phyloP scores from a whole-genome alignment of 306 rosid genomes.

The Quercus ilex region DNA sequence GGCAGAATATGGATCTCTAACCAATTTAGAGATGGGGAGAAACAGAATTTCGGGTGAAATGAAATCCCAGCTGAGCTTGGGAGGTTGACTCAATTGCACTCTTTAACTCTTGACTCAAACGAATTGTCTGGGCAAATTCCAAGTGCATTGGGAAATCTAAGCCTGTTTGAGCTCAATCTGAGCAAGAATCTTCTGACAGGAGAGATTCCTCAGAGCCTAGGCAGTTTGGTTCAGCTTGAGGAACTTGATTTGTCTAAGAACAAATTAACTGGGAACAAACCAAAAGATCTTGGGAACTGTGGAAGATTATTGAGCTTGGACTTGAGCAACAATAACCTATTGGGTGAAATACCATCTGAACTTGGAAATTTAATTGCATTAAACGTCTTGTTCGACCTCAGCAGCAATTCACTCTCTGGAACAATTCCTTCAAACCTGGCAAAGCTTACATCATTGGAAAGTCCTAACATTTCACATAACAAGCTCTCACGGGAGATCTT shows the following conservation, averaged over 20 bases:
- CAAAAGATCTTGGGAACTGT: conserved; percentile 29
- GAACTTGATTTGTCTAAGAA: conserved; percentile 55
- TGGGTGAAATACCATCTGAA: conserved; percentile 44
- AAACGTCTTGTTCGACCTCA: conserved; percentile 43
- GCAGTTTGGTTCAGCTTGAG: conserved; percentile 22
- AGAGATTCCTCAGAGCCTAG: conserved; percentile 30
- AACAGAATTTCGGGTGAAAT: conserved; percentile 49
- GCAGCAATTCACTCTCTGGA: conserved; percentile 57
- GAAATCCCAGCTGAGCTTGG: conserved; percentile 47
- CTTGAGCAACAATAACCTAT: conserved; percentile 48
- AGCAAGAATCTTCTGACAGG: conserved; percentile 52
- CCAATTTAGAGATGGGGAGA: conserved; percentile 33
- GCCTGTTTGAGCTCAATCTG: conserved; percentile 30
- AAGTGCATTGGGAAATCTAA: conserved; percentile 39
- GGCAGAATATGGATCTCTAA: conserved; percentile 45
- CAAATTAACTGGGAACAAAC: conserved; percentile 39
- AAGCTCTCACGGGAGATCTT: conserved; percentile 51
- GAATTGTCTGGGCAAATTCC: conserved; percentile 45
- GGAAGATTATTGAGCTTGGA: conserved; percentile 31
- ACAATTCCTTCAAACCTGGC: conserved; percentile 44
- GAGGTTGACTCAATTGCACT: conserved; percentile 23
- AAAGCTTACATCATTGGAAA: conserved; percentile 39
- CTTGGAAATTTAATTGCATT: conserved; percentile 46
- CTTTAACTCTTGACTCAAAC: conserved; percentile 33
- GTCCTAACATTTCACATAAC: conserved; percentile 61